Conservation (phyloP, 2,329 filamentous ascomycete genomes). For the Diaporthe australafricana region DNA sequence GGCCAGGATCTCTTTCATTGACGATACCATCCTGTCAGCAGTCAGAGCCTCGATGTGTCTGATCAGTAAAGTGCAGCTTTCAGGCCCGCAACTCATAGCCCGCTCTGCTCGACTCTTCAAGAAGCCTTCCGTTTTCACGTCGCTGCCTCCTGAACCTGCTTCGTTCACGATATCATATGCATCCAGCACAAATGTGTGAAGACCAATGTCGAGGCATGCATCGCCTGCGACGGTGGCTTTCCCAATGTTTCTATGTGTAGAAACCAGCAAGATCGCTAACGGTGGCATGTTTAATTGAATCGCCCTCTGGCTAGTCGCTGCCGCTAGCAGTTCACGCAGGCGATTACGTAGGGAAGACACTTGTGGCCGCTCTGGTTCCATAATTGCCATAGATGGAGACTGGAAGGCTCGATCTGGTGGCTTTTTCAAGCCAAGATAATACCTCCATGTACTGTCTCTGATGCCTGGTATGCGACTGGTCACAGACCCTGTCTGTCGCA, state of each 20-base stretch:
- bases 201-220: slow-evolving; percentile 87
- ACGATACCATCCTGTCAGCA: slow-evolving; percentile 88
- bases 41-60: slow-evolving; percentile 91
- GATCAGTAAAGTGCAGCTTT: slow-evolving; percentile 86
- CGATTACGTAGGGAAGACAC: slow-evolving; percentile 74
- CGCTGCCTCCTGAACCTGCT: slow-evolving; percentile 84
- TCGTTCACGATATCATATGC: slow-evolving; percentile 96
- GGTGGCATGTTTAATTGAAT: slow-evolving; percentile 90
- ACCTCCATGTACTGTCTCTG: slow-evolving; percentile 84
- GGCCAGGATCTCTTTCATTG: slow-evolving; percentile 85
- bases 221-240: slow-evolving; percentile 83
- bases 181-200: slow-evolving; percentile 90
- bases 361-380: slow-evolving; percentile 61
- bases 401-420: slow-evolving; percentile 63
- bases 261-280: slow-evolving; percentile 87
- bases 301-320: slow-evolving; percentile 88
- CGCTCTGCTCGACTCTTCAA: slow-evolving; percentile 88
- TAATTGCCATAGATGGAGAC: slow-evolving; percentile 52
- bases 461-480: slow-evolving; percentile 83
- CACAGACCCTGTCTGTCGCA: slow-evolving; percentile 91
- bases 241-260: slow-evolving; percentile 92
- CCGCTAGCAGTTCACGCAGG: slow-evolving; percentile 85
- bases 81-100: slow-evolving; percentile 86
- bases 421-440: slow-evolving; percentile 84
- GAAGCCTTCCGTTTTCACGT: slow-evolving; percentile 94